Conservation (phyloP, 305 asterid genomes). For the Fraxinus sp. region DNA sequence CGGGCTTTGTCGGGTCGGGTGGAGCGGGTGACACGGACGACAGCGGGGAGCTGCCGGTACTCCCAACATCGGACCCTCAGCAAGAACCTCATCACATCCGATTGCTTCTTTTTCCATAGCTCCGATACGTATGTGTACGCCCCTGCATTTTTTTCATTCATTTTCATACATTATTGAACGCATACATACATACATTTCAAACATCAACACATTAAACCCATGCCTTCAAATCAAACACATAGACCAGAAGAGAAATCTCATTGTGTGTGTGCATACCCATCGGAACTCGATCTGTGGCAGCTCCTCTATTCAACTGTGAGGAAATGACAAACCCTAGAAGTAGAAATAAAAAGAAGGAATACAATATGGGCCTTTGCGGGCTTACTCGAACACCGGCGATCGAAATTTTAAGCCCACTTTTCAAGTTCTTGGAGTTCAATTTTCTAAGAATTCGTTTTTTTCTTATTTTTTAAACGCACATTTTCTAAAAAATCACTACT, state of each 20-base stretch:
- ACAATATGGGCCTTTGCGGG: not conserved
- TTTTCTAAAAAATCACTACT: too few species aligned
- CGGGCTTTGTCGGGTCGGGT: constrained; percentile 45
- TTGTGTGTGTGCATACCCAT: not conserved
- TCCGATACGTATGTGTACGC: constrained; percentile 45
- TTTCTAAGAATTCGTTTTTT: too few species aligned
- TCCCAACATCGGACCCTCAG: constrained; percentile 47
- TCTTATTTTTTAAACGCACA: too few species aligned
- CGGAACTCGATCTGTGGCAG: not conserved
- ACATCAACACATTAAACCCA: not conserved
- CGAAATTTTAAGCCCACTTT: too few species aligned
- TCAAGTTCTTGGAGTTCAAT: too few species aligned
- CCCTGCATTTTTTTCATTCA: constrained; percentile 22
- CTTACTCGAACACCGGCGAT: not conserved
- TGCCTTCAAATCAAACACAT: not conserved
- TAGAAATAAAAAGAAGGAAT: not conserved
- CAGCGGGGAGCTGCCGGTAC: constrained; percentile 42
- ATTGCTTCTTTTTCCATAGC: constrained; percentile 45
- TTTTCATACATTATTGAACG: not conserved
- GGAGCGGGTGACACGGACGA: constrained; percentile 35
- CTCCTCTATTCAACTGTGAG: not conserved
- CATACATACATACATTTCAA: not conserved
- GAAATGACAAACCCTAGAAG: not conserved
- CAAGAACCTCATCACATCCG: constrained; percentile 44
- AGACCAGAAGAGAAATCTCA: not conserved